Evolutionary conservation across 495 filamentous ascomycete genomes (phyloP), one percentile per base, ranked within the genome.

Genomic region (Acidomyces sp.): DNA sequence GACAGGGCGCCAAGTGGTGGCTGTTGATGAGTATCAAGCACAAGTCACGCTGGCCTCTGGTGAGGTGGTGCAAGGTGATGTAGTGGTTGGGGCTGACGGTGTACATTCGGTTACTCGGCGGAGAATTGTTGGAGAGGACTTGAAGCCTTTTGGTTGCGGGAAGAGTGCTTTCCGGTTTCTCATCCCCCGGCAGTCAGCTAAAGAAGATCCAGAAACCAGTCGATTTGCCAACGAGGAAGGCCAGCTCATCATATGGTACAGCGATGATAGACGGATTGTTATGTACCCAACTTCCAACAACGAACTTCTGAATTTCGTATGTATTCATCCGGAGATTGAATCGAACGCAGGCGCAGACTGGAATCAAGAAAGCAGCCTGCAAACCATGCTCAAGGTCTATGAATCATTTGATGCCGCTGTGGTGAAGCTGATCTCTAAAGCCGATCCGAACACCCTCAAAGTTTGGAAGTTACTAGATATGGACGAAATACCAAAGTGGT

Each of bases 401-500:
- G 13, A 13, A 7, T 13, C 26, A 13, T 28, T 28, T 28, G 26
- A 13, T 13, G 26, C 26, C 13, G 26, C 7, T 28, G 26, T 28
- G 7, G 7, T 7, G 7, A 28, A 28, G 26, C 7, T 28, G 7
- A 28, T 28, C 26, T n/a, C n/a, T n/a, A n/a, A 28, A 28, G 26
- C 26, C 13, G 7, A 28, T 13, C 7, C 7, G 13, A n/a, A n/a
- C n/a, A n/a, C n/a, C n/a, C n/a, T 28, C 26, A 28, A 28, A 13
- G 26, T 28, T 7, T 28, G 26, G 26, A 13, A 28, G 26, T 13
- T 28, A 13, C 13, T 7, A 7, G 26, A 28, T 28, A 28, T 13
- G 26, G 26, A 28, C 26, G 26, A 28, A 13, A 43, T 43, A 17
- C 22, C 39, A 4, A n/a, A 2, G 7, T 43, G 39, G 39, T 13